Evolutionary conservation across 179 eudicot genomes (phyloP), one percentile per base, ranked within the genome.

Genomic region (Gypsophila paniculata): DNA sequence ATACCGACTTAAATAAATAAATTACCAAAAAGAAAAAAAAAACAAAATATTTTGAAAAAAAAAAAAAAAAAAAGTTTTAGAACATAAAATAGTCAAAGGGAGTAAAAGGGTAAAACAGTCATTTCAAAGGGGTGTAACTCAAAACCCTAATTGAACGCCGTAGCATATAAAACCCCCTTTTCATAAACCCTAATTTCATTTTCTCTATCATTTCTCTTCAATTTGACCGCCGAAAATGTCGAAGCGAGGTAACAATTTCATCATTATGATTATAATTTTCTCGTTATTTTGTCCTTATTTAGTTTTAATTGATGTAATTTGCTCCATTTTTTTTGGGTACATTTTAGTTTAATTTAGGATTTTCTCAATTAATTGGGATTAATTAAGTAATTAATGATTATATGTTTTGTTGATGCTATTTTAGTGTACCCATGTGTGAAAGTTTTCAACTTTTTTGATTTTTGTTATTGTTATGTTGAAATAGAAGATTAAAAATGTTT

Each of bases 171-270:
- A 48, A 15, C 11, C 17, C 65, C 52, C 23, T 72, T 72, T 73
- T 13, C 6, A 29, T 23, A 79, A 75, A 70, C 82, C 82, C 74
- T 68, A 71, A 14, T 61, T 38, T 38, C 67, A 17, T 46, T 44
- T 46, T 48, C 48, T 60, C 69, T 58, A 5, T 32, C 22, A 23
- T 29, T 23, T 32, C 9, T 70, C 26, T 63, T 68, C 29, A 49
- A 34, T 23, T 4, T 44, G 21, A 19, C 18, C 76, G 46, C 62
- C 84, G 19, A 79, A 78, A 77, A 87, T 87, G 91, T 87, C 91
- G 86, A 87, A 87, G 81, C 83, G 91, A 87, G 91, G 91, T 85
- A 57, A 18, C 46, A 46, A 53, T 55, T 2, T 39, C 7, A 18
- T 25, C 51, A 19, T 49, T 8, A n/a, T 0, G 10, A 0, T 32